A percentile compares a stretch with the other conserved stretches of the same genome.
These are phyloP conservation scores for Medicago lupulina DNA, from an alignment of 306 rosid species.

Conservation along the genomic window DNA sequence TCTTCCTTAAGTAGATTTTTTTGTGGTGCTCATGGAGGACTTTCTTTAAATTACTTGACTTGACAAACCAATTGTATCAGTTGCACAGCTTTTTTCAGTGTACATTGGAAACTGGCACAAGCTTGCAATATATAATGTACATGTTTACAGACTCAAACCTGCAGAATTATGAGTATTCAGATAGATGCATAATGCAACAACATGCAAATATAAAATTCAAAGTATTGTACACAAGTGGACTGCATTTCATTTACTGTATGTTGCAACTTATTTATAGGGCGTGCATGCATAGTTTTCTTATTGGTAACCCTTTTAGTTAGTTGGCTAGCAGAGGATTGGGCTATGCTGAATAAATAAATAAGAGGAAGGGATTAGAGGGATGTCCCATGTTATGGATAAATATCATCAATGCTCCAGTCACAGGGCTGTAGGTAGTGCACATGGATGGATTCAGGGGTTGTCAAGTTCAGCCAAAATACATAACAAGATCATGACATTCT, in stretches of 20 bases:
- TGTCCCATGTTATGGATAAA: background rate
- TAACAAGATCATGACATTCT: background rate
- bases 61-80: constrained; percentile 33
- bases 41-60: constrained; percentile 4
- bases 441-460: background rate
- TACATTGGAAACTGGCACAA: constrained; percentile 39
- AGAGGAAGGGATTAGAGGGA: background rate
- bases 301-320: background rate
- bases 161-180: constrained; percentile 32
- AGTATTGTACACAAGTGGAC: background rate
- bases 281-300: constrained; percentile 4
- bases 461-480: background rate
- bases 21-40: background rate
- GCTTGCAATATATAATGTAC: constrained; percentile 43
- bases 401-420: background rate
- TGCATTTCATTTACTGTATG: constrained; percentile 30
- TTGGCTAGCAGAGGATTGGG: constrained; percentile 8
- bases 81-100: constrained; percentile 28
- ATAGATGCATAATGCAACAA: constrained; percentile 6
- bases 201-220: constrained; percentile 16
- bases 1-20: constrained; percentile 9
- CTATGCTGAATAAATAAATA: background rate
- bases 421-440: background rate
- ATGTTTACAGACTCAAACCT: constrained; percentile 59
- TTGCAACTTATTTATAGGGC: background rate